phyloP scores from a whole-genome alignment of 805 yeast species.

The Suhomyces sp. region DNA sequence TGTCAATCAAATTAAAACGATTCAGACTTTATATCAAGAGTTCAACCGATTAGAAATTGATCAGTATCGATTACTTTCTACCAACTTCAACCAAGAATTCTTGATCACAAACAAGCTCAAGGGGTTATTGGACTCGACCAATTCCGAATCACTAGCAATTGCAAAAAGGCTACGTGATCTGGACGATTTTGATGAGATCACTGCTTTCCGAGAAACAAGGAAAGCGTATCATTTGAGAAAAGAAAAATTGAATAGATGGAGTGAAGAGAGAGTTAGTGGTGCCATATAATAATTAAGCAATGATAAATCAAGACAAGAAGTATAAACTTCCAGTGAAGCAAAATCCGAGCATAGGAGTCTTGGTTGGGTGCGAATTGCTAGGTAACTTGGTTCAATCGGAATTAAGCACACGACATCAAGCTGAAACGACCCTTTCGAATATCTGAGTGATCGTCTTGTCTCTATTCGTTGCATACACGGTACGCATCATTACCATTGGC shows the following conservation, averaged over 20 bases:
- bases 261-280: slow-evolving; percentile 46
- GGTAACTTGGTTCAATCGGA: no score
- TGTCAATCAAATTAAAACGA: slow-evolving; percentile 19
- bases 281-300: no score
- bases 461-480: no score
- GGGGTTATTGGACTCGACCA: slow-evolving; percentile 21
- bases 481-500: no score
- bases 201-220: slow-evolving; percentile 22
- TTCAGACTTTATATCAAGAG: slow-evolving; percentile 29
- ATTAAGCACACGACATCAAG: no score
- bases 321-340: no score
- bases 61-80: slow-evolving; percentile 39
- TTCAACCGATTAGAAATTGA: slow-evolving; percentile 34
- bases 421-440: no score
- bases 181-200: slow-evolving; percentile 19
- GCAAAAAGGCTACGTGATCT: slow-evolving; percentile 16
- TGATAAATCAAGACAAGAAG: no score
- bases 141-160: slow-evolving; percentile 21
- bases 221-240: slow-evolving; percentile 32
- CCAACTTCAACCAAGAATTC: slow-evolving; percentile 35
- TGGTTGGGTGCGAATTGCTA: no score
- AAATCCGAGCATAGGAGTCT: no score
- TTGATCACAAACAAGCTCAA: slow-evolving; percentile 29
- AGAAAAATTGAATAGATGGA: slow-evolving; percentile 43
- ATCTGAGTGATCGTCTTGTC: no score